Percentiles rank a stretch among this genome's conserved stretches.
phyloP scores from a whole-genome alignment of 495 filamentous ascomycete species.

The Neurospora africana region DNA sequence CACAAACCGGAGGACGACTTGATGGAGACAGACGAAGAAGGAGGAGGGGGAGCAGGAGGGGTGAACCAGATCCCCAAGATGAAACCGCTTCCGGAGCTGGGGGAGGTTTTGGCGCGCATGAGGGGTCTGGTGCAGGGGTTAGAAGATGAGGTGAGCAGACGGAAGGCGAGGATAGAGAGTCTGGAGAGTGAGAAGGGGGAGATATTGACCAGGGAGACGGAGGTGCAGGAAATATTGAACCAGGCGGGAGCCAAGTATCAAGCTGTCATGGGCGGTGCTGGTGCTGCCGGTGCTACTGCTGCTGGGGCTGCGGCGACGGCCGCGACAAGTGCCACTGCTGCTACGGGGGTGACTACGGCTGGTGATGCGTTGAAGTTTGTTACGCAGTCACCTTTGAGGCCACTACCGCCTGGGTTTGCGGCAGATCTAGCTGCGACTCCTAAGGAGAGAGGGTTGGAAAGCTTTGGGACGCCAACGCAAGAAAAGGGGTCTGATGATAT shows the following conservation, averaged over 20 bases:
- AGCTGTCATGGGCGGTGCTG: constrained; percentile 25
- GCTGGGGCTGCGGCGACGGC: constrained; percentile 10
- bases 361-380: constrained; percentile 14
- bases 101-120: constrained; percentile 38
- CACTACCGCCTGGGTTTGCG: constrained; percentile 18
- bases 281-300: constrained; percentile 6
- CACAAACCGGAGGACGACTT: constrained; percentile 27
- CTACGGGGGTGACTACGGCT: constrained; percentile 4
- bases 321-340: constrained; percentile 20
- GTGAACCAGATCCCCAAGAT: constrained; percentile 35
- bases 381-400: constrained; percentile 20
- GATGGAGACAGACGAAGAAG: constrained; percentile 13
- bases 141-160: constrained; percentile 20
- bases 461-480: constrained; percentile 49
- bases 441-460: constrained; percentile 47
- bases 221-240: constrained; percentile 71
- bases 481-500: constrained; percentile 23
- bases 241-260: constrained; percentile 72
- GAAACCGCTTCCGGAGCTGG: constrained; percentile 45
- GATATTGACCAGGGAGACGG: constrained; percentile 62
- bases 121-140: constrained; percentile 25
- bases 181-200: constrained; percentile 37
- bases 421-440: constrained; percentile 16
- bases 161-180: constrained; percentile 21
- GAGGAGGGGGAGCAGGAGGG: constrained; percentile 1